A percentile compares a stretch with the other conserved stretches of the same genome.
These are phyloP conservation scores for Psilocybe sp. DNA, from an alignment of 768 basidiomycete genomes.

Conservation along the genomic window DNA sequence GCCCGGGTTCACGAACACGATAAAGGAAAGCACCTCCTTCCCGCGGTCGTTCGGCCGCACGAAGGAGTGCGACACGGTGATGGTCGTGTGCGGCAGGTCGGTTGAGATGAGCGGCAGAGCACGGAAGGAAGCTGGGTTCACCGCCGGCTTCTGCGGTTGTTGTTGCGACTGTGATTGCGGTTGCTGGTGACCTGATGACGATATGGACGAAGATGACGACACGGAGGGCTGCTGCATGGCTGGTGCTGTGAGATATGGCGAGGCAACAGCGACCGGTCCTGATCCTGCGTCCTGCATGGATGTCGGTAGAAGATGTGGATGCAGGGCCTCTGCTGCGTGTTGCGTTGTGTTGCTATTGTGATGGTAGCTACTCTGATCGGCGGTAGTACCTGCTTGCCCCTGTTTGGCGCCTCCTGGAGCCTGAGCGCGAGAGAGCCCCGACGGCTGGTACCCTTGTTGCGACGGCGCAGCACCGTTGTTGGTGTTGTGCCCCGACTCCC, in stretches of 20 bases:
- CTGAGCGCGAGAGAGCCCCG: slow-evolving; percentile 7
- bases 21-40: slow-evolving; percentile 89
- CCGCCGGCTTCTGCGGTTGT: slow-evolving; percentile 18
- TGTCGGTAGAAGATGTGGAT: not conserved
- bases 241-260: too few relatives aligned
- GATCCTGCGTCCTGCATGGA: slow-evolving; percentile 12
- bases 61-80: slow-evolving; percentile 75
- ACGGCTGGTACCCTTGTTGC: slow-evolving; percentile 1
- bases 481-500: slow-evolving; percentile 12
- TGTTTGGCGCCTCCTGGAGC: slow-evolving; percentile 19
- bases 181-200: slow-evolving; percentile 10
- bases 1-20: slow-evolving; percentile 72
- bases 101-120: slow-evolving; percentile 65
- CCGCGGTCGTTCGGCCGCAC: slow-evolving; percentile 88
- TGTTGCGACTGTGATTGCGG: slow-evolving; percentile 12
- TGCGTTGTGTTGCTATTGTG: slow-evolving; percentile 10
- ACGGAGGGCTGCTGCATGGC: too few relatives aligned
- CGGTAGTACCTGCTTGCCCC: slow-evolving; percentile 13
- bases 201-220: not conserved
- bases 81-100: slow-evolving; percentile 71
- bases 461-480: slow-evolving; percentile 6
- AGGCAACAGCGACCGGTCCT: too few relatives aligned
- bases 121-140: slow-evolving; percentile 51
- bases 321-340: slow-evolving; percentile 13
- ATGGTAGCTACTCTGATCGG: slow-evolving; percentile 10